Evolutionary conservation across 352 stramenopile species (phyloP).

Genomic region (Blastocystis sp.): DNA sequence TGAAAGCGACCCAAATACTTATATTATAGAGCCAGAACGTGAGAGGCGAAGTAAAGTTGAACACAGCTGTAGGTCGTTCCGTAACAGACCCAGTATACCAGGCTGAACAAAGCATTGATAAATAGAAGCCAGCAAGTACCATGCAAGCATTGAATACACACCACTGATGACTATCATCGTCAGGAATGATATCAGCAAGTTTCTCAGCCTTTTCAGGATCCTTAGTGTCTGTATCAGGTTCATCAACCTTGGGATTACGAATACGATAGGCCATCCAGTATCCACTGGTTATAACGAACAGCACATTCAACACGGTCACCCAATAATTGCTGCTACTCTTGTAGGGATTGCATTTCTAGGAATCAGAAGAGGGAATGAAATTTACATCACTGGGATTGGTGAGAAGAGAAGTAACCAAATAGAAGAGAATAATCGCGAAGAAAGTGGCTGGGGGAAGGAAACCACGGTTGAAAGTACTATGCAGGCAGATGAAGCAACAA

Average conservation of each 20-base stretch:
- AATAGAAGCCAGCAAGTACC: not conserved
- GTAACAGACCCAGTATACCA: not conserved
- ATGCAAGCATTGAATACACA: conserved; percentile 6
- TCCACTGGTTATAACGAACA: not conserved
- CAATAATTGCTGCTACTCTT: not conserved
- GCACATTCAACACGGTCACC: not conserved
- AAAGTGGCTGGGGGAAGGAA: conserved; percentile 4
- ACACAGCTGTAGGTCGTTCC: not conserved
- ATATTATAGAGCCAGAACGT: not conserved
- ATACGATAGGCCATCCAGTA: conserved; percentile 35
- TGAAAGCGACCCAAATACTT: conserved; percentile 3
- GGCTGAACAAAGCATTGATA: not conserved
- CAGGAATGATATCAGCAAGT: not conserved
- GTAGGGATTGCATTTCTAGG: conserved; percentile 24
- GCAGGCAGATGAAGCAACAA: not conserved
- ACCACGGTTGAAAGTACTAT: not conserved
- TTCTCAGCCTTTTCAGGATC: not conserved
- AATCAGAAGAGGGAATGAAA: not conserved
- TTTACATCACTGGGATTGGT: not conserved
- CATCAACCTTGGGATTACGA: not conserved
- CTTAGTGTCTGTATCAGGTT: not conserved
- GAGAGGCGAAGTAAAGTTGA: not conserved
- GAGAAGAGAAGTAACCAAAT: not conserved
- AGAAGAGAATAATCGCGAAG: conserved; percentile 15
- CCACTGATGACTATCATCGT: not conserved